Base-by-base conservation (phyloP, 352 stramenopile species). In the Phytophthora chlamydospora region DNA sequence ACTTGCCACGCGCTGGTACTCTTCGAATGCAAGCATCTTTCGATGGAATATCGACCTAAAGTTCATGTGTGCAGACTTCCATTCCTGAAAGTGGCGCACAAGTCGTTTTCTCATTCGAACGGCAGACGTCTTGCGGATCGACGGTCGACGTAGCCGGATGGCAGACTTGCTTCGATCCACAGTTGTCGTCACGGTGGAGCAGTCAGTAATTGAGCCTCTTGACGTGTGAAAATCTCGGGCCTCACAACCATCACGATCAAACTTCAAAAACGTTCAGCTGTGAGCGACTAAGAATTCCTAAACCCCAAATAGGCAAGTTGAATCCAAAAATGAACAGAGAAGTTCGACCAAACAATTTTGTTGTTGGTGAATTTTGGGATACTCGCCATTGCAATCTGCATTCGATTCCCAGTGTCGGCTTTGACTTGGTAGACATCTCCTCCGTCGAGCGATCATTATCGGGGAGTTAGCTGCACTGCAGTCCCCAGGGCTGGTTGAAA, bases 51-150 rank as follows among this genome's bases (percentile, higher is more conserved):
- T 6, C 68, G 63, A 0, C 63, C 68, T 14, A 73, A n/a, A 48
- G 38, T 67, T 64, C 44, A 65, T 66, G 44, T 73, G 68, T 13
- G 67, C 52, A 33, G 56, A 65, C 46, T 69, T 67, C 66, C 67
- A 66, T 7, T 69, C 39, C 17, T 74, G 52, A 27, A 42, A 42
- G 11, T 42, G 46, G 10, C 46, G 17, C 19, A 29, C 17, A n/a
- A 53, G 11, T 42, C 46, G 17, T 42, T 33, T 53, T 42, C 29
- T 35, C 27, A 36, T 39, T 17, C 44, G 44, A 16, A 27, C 31
- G 4, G 16, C 9, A 8, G 29, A 13, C 29, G 29, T 52, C 41
- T 52, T 52, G n/a, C 46, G 46, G 17, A 42, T 53, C 2, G 32
- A 53, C 3, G 2, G 46, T 10, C 46, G 46, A 17, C 45, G 29